Conservation (phyloP, 768 basidiomycete species). For the Boletus pseudo-olivaceus region DNA sequence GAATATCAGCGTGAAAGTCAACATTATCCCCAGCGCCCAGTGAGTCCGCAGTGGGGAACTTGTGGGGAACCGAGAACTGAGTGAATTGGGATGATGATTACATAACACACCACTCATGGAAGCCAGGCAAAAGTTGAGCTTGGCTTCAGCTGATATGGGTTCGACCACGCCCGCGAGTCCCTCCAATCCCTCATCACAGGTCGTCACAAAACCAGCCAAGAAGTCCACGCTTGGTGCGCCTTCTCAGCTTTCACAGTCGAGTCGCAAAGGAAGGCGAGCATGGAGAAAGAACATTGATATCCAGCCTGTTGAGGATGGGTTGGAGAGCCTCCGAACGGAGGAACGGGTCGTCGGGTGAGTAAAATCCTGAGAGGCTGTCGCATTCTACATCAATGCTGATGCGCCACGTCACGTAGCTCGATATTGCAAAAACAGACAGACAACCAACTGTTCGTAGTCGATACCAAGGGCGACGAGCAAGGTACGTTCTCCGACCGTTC, state of each 20-base stretch:
- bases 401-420: constrained; percentile 38
- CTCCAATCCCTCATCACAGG: constrained; percentile 2
- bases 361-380: fast-evolving
- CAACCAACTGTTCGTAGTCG: constrained; percentile 75
- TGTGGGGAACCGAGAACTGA: no score
- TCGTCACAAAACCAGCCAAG: constrained; percentile 4
- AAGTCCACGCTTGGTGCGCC: constrained; percentile 24
- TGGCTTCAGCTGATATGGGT: constrained; percentile 6
- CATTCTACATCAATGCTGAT: neutral
- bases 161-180: neutral
- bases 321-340: constrained; percentile 77
- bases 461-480: constrained; percentile 73
- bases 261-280: constrained; percentile 86
- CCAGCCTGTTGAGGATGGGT: constrained; percentile 66
- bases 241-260: constrained; percentile 49
- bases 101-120: neutral
- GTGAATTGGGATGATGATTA: constrained; percentile 1
- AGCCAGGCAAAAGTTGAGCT: neutral
- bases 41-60: no score
- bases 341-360: constrained; percentile 77
- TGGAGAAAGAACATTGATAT: constrained; percentile 95
- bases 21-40: no score
- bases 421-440: constrained; percentile 65
- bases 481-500: constrained; percentile 36
- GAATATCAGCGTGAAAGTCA: neutral